Percentiles rank a stretch among this genome's conserved stretches.
phyloP scores from a whole-genome alignment of 2,329 filamentous ascomycete genomes.

The Neonectria punicea region DNA sequence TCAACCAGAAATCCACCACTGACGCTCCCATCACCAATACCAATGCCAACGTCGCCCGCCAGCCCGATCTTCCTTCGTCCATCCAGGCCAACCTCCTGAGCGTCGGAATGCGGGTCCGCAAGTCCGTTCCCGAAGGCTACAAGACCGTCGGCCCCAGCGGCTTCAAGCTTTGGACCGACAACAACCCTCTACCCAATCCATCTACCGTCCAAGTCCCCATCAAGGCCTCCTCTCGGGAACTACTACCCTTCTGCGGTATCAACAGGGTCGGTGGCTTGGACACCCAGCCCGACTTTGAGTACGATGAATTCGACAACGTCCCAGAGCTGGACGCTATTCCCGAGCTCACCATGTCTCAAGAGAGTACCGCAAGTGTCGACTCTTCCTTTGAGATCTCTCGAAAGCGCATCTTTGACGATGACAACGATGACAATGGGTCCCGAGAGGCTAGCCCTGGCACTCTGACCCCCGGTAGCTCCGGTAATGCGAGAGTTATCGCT shows the following conservation, averaged over 20 bases:
- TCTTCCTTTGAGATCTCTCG: slow-evolving; percentile 46
- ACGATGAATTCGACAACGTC: slow-evolving; percentile 41
- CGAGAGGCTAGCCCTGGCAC: slow-evolving; percentile 53
- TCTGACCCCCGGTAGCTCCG: slow-evolving; percentile 50
- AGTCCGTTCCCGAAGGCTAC: slow-evolving; percentile 93
- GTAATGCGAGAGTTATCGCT: slow-evolving; percentile 59
- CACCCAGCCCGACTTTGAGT: slow-evolving; percentile 61
- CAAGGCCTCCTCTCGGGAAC: slow-evolving; percentile 62
- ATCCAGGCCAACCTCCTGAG: slow-evolving; percentile 86
- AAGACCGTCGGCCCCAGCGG: slow-evolving; percentile 71
- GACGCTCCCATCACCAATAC: slow-evolving; percentile 45
- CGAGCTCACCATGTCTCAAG: slow-evolving; percentile 65
- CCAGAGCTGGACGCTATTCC: slow-evolving; percentile 55
- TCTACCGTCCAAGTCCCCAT: slow-evolving; percentile 31
- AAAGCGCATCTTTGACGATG: slow-evolving; percentile 61
- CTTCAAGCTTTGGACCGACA: slow-evolving; percentile 63
- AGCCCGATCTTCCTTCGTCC: slow-evolving; percentile 67
- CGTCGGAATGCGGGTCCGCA: slow-evolving; percentile 94
- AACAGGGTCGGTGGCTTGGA: slow-evolving; percentile 78
- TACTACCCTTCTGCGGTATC: slow-evolving; percentile 84
- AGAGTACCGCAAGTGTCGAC: slow-evolving; percentile 56
- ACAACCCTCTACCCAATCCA: slow-evolving; percentile 33
- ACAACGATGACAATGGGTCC: slow-evolving; percentile 50
- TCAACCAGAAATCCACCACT: slow-evolving; percentile 52
- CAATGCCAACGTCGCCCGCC: slow-evolving; percentile 40